Evolutionary conservation across 225 moss, liverwort and hornwort genomes (phyloP), one percentile per base, ranked within the genome.

Genomic region (Physcomitrellopsis africana): DNA sequence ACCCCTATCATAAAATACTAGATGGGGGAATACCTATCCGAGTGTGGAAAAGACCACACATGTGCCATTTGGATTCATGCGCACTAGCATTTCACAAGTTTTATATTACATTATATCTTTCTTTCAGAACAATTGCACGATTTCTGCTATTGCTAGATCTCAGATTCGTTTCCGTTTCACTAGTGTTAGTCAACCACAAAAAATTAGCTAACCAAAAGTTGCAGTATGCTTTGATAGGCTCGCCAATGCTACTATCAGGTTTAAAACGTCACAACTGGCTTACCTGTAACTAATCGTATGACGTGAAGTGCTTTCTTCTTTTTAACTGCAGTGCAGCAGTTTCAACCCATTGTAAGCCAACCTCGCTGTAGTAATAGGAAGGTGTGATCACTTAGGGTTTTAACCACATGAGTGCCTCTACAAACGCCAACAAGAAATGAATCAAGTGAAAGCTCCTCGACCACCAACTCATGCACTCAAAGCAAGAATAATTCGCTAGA

Each of bases 331-430:
- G 75, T 89, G 89, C 19, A 92, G 85, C 61, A 92, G 82, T 83
- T 89, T 92, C 15, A 85, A 82, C 37, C 89, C 89, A 84, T 72
- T 79, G 80, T 83, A 85, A 14, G 85, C 80, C 74, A 92, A 92
- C 66, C 82, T 89, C 51, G 87, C 87, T 51, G 85, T 87, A 19
- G 85, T 89, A 19, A 92, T 89, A 32, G 92, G 89, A 89, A 89
- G 60, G 87, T 87, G 76, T 92, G 92, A 64, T 89, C 89, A 76
- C 89, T 89, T 63, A 89, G 76, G 18, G 89, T 87, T 61, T 92
- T 89, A 66, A 89, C 85, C 37, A 89, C 92, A 74, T 89, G 89
- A 72, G 85, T 89, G 56, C 63, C 87, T 79, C 92, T 89, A 63
- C 63, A 80, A 82, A 52, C 24, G 52, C 49, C 18, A 62, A 75